A percentile compares a stretch with the other conserved stretches of the same genome.
Evolutionary conservation across 257 asterid species (phyloP).

Genomic region (Jacaranda copaia): DNA sequence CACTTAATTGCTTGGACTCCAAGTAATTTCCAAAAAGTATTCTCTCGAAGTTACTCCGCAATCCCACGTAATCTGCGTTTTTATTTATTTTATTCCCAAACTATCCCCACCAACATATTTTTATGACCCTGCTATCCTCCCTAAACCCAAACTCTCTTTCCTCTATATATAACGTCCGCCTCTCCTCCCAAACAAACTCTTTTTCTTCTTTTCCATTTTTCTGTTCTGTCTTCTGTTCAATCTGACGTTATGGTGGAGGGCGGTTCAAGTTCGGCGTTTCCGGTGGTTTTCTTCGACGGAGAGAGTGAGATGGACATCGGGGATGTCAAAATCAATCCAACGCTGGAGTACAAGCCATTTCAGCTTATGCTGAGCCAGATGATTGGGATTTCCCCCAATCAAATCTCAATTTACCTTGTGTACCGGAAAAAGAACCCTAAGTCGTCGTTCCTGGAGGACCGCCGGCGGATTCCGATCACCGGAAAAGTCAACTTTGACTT

Average conservation of each 20-base stretch:
- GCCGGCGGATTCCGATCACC: constrained; percentile 72
- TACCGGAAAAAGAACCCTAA: constrained; percentile 47
- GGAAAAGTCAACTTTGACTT: constrained; percentile 68
- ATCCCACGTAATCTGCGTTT: constrained; percentile 47
- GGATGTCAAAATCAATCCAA: constrained; percentile 54
- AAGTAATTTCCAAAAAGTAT: constrained; percentile 35
- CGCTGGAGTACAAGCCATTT: constrained; percentile 77
- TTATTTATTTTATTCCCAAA: constrained; percentile 28
- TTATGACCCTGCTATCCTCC: constrained; percentile 33
- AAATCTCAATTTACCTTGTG: constrained; percentile 78
- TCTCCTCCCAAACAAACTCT: neutral
- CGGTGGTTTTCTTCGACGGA: constrained; percentile 84
- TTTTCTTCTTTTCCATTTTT: neutral
- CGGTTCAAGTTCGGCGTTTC: constrained; percentile 62
- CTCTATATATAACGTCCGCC: constrained; percentile 33
- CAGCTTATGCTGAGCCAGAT: constrained; percentile 75
- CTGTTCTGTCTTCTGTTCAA: neutral
- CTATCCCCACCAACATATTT: constrained; percentile 51
- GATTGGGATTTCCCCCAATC: constrained; percentile 92
- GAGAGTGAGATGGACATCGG: constrained; percentile 80
- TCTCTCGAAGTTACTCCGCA: constrained; percentile 34
- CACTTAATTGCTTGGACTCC: constrained; percentile 43
- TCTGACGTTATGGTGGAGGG: constrained; percentile 69
- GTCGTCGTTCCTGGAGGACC: constrained; percentile 50
- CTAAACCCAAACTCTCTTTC: constrained; percentile 29